These are phyloP conservation scores for Pyrenochaeta sp. DNA, from an alignment of 2,329 filamentous ascomycete genomes.

Conservation along the genomic window DNA sequence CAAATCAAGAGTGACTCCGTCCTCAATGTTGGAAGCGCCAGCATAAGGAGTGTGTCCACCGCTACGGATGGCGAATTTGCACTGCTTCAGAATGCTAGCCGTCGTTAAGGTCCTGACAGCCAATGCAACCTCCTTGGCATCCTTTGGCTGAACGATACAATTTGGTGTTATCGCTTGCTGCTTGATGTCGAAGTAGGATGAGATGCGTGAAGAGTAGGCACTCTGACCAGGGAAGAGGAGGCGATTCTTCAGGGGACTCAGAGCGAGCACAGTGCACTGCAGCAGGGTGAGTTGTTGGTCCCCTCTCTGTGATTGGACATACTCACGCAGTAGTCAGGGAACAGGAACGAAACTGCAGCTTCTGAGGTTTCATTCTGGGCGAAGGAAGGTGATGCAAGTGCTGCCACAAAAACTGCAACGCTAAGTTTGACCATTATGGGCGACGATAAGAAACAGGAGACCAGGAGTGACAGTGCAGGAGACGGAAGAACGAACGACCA, in stretches of 20 bases:
- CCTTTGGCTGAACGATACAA: constrained; percentile 33
- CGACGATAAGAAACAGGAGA: not conserved
- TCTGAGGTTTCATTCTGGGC: not conserved
- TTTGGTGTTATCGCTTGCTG: constrained; percentile 27
- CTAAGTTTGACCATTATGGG: not conserved
- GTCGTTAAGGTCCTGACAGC: constrained; percentile 22
- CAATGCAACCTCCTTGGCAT: constrained; percentile 21
- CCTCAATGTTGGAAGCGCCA: constrained; percentile 36
- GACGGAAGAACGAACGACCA: too few species aligned
- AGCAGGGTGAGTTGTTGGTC: not conserved
- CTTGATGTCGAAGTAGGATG: constrained; percentile 30
- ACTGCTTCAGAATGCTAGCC: constrained; percentile 5
- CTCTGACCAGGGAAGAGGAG: constrained; percentile 22
- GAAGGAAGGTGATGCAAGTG: not conserved
- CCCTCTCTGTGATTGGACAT: not conserved
- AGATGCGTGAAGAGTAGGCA: constrained; percentile 18
- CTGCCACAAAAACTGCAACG: too few species aligned
- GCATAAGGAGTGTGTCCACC: constrained; percentile 33
- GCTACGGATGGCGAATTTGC: constrained; percentile 33
- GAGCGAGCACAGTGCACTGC: constrained; percentile 17
- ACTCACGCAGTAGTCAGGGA: not conserved
- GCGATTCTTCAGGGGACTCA: constrained; percentile 9
- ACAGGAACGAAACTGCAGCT: not conserved
- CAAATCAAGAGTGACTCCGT: constrained; percentile 39
- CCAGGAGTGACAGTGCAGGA: not conserved